Base-by-base conservation (phyloP, 192 early-diverging fungal species). In the Backusella westeae region DNA sequence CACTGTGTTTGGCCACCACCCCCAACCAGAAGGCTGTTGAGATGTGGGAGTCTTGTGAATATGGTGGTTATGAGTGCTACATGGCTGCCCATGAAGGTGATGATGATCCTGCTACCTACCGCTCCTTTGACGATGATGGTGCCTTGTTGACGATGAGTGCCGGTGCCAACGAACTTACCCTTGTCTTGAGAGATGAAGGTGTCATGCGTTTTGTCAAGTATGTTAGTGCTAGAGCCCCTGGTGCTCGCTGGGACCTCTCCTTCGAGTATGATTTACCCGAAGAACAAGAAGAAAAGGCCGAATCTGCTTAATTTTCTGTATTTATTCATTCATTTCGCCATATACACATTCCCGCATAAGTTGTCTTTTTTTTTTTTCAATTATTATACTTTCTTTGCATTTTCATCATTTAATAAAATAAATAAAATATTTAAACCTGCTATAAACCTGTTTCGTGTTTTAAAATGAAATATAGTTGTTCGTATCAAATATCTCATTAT, bases 191-290 rank as follows among this genome's bases (percentile, higher is more conserved):
- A 63, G 93, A 93, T 67, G 88, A 87, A 21, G 87, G 87, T 12
- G 83, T 94, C 23, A 89, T 94, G 81, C 78, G 84, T 39, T 94
- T 94, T 83, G 83, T 92, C 53, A 94, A 94, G 84, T 94, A 94
- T 79, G 90, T 94, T 23, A 86, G 88, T 71, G 91, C 91, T 12
- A 67, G 77, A 49, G 91, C 91, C 6, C 90, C 89, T 14, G 88
- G 87, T 35, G 85, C 85, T 15, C 87, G 93, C 67, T 94, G 93
- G 93, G 93, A 94, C 69, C 84, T 93, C 17, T 85, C 87, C 19
- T 89, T 80, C 46, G 91, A 92, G 78, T 91, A 85, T 73, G 78
- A 87, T 46, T 74, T 90, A 15, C 78, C 67, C 34, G 79, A 80
- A 41, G 84, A 79, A 35, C 23, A 34, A 39, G 67, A 69, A 34